Percentiles rank a stretch among this genome's conserved stretches.
These are phyloP conservation scores for Podila clonocystis DNA, from an alignment of 192 early-diverging fungal species.

Conservation along the genomic window DNA sequence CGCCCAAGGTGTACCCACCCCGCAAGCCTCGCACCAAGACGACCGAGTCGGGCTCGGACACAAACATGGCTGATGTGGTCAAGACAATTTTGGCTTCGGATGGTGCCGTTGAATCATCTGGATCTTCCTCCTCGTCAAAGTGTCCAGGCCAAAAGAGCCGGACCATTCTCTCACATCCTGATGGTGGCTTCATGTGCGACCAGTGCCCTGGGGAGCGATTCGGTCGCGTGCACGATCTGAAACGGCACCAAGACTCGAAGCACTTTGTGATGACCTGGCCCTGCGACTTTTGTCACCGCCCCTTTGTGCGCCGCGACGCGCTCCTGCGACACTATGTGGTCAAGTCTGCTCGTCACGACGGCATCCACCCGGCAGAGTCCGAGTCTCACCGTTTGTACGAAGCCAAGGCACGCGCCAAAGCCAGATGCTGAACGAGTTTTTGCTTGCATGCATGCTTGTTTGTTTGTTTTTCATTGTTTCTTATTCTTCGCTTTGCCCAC, in stretches of 20 bases:
- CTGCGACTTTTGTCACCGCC: background rate
- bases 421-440: background rate
- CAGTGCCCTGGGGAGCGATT: background rate
- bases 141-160: background rate
- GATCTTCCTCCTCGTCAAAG: background rate
- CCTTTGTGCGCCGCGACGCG: background rate
- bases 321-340: background rate
- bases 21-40: conserved; percentile 8
- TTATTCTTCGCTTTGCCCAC: background rate
- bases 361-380: background rate
- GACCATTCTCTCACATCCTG: background rate
- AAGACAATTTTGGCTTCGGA: background rate
- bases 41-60: background rate
- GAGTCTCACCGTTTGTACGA: conserved; percentile 1
- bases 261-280: conserved; percentile 4
- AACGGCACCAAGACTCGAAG: conserved; percentile 2
- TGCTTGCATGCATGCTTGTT: background rate
- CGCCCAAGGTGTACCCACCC: conserved; percentile 35
- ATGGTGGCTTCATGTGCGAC: background rate
- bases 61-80: background rate
- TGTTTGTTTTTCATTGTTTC: background rate
- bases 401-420: conserved; percentile 2
- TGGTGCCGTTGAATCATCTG: background rate
- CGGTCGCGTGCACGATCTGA: background rate
- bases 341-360: background rate